These are phyloP conservation scores for Hyphopichia burtonii DNA, from an alignment of 1,139 yeast species.

Conservation along the genomic window DNA sequence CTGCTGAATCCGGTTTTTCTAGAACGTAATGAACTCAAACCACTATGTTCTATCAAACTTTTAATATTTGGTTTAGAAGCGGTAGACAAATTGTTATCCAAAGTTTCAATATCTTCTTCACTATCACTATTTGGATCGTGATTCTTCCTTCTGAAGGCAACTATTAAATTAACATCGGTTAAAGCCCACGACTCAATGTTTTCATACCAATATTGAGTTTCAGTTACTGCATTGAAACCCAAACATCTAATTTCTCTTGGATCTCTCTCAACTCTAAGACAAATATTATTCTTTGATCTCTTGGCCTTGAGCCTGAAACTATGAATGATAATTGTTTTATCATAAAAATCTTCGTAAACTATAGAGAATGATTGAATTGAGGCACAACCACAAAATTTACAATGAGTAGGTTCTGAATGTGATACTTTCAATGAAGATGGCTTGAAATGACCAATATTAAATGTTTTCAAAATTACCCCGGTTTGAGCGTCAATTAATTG, in stretches of 20 bases:
- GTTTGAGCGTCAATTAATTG: constrained; percentile 76
- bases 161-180: constrained; percentile 72
- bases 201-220: constrained; percentile 65
- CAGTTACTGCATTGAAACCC: constrained; percentile 75
- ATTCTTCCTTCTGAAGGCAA: constrained; percentile 56
- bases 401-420: constrained; percentile 83
- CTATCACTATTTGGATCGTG: constrained; percentile 10
- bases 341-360: constrained; percentile 63
- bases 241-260: constrained; percentile 86
- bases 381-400: constrained; percentile 88
- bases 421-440: constrained; percentile 63
- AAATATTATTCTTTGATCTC: constrained; percentile 74
- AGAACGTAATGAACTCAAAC: constrained; percentile 20
- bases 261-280: constrained; percentile 88
- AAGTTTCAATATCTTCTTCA: constrained; percentile 13
- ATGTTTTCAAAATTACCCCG: constrained; percentile 58
- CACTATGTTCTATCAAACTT: constrained; percentile 18
- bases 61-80: constrained; percentile 9
- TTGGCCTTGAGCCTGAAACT: constrained; percentile 66
- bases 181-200: constrained; percentile 74
- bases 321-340: constrained; percentile 64
- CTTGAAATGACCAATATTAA: constrained; percentile 63
- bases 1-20: constrained; percentile 7
- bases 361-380: constrained; percentile 71
- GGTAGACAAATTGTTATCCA: background rate